phyloP scores from a whole-genome alignment of 1,139 yeast genomes.

The Candida sp. region DNA sequence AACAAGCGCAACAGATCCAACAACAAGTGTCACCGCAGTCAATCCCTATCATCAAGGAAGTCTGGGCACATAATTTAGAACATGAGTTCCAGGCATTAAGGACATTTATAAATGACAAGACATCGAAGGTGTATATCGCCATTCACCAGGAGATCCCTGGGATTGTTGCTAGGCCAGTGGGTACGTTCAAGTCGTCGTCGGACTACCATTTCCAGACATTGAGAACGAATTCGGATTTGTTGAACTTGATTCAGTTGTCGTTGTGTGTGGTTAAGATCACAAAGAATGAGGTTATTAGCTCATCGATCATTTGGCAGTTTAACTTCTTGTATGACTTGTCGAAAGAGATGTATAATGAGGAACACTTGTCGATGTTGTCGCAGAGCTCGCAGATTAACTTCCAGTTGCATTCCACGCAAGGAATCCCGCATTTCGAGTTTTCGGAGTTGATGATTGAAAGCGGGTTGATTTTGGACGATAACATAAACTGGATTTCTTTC shows the following conservation, averaged over 20 bases:
- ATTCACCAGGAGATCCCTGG: conserved; percentile 96
- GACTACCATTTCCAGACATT: conserved; percentile 97
- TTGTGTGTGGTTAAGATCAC: conserved; percentile 77
- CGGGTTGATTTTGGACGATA: conserved; percentile 77
- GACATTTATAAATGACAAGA: conserved; percentile 64
- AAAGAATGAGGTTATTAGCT: conserved; percentile 64
- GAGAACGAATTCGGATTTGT: conserved; percentile 86
- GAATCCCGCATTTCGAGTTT: conserved; percentile 81
- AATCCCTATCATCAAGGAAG: conserved; percentile 60
- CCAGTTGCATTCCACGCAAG: conserved; percentile 73
- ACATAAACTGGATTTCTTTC: conserved; percentile 88
- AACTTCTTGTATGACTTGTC: conserved; percentile 82
- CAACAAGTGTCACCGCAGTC: conserved; percentile 18
- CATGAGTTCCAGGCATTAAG: conserved; percentile 80
- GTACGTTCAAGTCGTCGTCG: conserved; percentile 87
- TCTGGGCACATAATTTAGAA: conserved; percentile 87
- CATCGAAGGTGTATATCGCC: conserved; percentile 63
- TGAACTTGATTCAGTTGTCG: conserved; percentile 87
- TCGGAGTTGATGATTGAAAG: conserved; percentile 87
- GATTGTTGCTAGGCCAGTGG: conserved; percentile 94
- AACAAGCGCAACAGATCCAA: conserved; percentile 15
- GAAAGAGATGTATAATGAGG: conserved; percentile 84
- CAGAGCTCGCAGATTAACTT: conserved; percentile 88
- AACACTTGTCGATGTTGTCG: conserved; percentile 67
- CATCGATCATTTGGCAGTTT: conserved; percentile 92